Evolutionary conservation across 2,329 filamentous ascomycete genomes (phyloP).

Genomic region (Sclerotinia spermophila): DNA sequence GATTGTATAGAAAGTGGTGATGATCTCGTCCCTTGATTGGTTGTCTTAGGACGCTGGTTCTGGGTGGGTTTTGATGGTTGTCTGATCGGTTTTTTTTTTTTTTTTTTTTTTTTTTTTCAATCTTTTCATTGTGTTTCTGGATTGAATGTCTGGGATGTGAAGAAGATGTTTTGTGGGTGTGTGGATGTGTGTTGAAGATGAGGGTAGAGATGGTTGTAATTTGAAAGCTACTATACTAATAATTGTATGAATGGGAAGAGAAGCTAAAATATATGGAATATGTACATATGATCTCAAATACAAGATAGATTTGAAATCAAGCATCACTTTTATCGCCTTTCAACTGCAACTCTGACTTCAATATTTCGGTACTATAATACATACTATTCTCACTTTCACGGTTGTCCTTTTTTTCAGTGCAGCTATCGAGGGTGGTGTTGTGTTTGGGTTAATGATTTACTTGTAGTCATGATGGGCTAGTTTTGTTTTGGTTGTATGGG

Average conservation of each 20-base stretch:
- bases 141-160: slow-evolving; percentile 44
- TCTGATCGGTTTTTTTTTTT: slow-evolving; percentile 65
- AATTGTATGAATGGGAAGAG: too few species aligned
- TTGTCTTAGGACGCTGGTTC: slow-evolving; percentile 71
- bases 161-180: slow-evolving; percentile 43
- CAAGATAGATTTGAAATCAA: rapidly evolving
- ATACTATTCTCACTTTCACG: background rate
- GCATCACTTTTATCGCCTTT: background rate
- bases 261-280: too few species aligned
- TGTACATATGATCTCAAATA: background rate
- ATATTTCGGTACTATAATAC: too few species aligned
- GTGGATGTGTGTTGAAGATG: rapidly evolving
- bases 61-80: slow-evolving; percentile 83
- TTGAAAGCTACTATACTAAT: too few species aligned
- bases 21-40: slow-evolving; percentile 80
- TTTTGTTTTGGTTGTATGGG: too few species aligned
- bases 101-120: too few species aligned
- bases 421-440: too few species aligned
- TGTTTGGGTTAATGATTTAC: too few species aligned
- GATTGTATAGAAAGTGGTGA: slow-evolving; percentile 83
- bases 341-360: rapidly evolving
- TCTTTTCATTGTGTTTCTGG: slow-evolving; percentile 49
- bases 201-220: too few species aligned
- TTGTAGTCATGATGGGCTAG: too few species aligned
- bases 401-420: background rate